Percentiles rank a stretch among this genome's conserved stretches.
phyloP scores from a whole-genome alignment of 306 rosid species.

The Psophocarpus tetragonolobus region DNA sequence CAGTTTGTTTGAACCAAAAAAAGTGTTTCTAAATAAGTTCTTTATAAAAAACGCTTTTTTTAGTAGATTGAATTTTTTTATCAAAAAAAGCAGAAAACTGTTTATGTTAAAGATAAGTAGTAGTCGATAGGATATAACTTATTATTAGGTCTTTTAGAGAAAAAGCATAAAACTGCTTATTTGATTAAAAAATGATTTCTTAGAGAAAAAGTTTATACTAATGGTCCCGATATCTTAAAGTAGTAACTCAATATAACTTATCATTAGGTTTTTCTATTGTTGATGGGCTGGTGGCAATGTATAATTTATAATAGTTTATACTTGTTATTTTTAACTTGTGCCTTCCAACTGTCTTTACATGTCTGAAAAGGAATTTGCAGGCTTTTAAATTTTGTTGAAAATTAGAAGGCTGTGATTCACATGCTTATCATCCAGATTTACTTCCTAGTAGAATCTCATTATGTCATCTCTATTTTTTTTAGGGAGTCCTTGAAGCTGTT shows the following conservation, averaged over 20 bases:
- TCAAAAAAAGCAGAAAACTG: too few species aligned
- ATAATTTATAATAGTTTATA: neutral
- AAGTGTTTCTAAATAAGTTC: too few species aligned
- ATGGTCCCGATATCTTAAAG: too few species aligned
- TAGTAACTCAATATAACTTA: too few species aligned
- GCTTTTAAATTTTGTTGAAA: constrained; percentile 28
- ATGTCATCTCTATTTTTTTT: constrained; percentile 31
- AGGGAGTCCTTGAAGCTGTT: constrained; percentile 99
- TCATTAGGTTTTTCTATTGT: too few species aligned
- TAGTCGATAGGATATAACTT: neutral
- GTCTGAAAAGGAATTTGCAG: neutral
- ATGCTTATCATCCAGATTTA: constrained; percentile 25
- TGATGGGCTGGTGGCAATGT: neutral
- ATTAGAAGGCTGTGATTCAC: constrained; percentile 9
- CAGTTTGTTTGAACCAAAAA: too few species aligned
- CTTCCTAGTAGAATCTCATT: constrained; percentile 7
- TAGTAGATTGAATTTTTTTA: too few species aligned
- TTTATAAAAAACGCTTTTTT: too few species aligned
- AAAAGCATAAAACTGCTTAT: too few species aligned
- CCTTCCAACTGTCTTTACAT: neutral
- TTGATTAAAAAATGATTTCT: too few species aligned
- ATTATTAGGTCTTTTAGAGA: constrained; percentile 2
- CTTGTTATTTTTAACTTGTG: constrained; percentile 10
- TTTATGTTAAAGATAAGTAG: too few species aligned
- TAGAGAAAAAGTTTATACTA: too few species aligned